A percentile compares a stretch with the other conserved stretches of the same genome.
Conservation (phyloP, 495 filamentous ascomycete genomes). For the Penicillium nucicola region DNA sequence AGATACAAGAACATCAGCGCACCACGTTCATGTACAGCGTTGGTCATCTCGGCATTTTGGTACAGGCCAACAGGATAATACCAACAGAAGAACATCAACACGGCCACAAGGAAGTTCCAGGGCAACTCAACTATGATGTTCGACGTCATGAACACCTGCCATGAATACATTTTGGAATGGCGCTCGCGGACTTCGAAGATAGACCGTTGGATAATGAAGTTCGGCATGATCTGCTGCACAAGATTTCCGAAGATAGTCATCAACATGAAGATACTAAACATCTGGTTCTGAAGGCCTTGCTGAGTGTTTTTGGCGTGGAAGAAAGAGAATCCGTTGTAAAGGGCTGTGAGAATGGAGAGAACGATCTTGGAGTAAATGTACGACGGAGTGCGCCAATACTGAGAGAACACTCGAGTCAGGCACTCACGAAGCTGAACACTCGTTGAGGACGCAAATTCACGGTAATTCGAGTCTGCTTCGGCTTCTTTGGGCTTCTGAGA, state of each 20-base stretch:
- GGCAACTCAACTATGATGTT: constrained; percentile 74
- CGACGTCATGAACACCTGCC: constrained; percentile 67
- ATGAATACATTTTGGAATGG: constrained; percentile 72
- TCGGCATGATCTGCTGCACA: constrained; percentile 74
- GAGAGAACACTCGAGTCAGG: constrained; percentile 49
- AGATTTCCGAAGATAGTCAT: constrained; percentile 81
- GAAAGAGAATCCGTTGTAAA: constrained; percentile 95
- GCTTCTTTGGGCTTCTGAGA: constrained; percentile 42
- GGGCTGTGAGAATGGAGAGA: constrained; percentile 47
- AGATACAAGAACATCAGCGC: constrained; percentile 58
- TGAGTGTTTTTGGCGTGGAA: constrained; percentile 67
- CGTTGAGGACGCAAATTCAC: constrained; percentile 56
- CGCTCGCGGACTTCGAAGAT: constrained; percentile 73
- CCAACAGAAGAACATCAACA: constrained; percentile 62
- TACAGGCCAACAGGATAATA: constrained; percentile 70
- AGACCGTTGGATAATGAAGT: constrained; percentile 63
- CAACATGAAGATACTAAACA: constrained; percentile 88
- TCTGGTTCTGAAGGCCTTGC: constrained; percentile 87
- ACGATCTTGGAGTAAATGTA: constrained; percentile 59
- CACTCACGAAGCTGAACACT: constrained; percentile 49
- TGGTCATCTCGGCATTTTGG: constrained; percentile 43
- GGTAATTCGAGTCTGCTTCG: constrained; percentile 23
- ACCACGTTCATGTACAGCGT: constrained; percentile 47
- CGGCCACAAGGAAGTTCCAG: constrained; percentile 62
- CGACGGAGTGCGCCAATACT: constrained; percentile 59